Evolutionary conservation across 768 basidiomycete species (phyloP).

Genomic region (Russula sp.): DNA sequence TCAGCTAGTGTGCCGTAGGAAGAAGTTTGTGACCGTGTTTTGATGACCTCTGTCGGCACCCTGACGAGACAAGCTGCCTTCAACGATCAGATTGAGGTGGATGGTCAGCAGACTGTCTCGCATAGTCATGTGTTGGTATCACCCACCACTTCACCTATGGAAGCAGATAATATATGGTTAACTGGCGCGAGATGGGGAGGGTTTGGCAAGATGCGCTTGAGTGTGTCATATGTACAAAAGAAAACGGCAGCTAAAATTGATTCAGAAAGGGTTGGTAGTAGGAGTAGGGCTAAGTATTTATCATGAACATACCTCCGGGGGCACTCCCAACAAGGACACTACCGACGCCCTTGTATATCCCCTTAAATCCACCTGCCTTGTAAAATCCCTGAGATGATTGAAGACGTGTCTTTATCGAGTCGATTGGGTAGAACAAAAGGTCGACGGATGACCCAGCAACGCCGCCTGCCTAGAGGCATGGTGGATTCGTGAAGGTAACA

Average conservation of each 20-base stretch:
- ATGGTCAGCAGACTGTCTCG: constrained; percentile 15
- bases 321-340: constrained; percentile 94
- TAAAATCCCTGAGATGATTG: constrained; percentile 87
- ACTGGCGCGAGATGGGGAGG: constrained; percentile 61
- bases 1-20: constrained; percentile 56
- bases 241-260: constrained; percentile 77
- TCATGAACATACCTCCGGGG: constrained; percentile 69
- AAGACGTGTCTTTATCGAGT: constrained; percentile 93
- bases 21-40: constrained; percentile 87
- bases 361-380: constrained; percentile 80
- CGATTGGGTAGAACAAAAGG: constrained; percentile 93
- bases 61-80: constrained; percentile 88
- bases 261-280: neutral
- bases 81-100: neutral
- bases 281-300: neutral
- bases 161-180: constrained; percentile 54
- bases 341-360: constrained; percentile 90
- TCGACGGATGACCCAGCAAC: constrained; percentile 93
- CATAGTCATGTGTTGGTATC: neutral
- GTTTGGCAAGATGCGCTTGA: constrained; percentile 73
- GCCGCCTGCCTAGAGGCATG: constrained; percentile 65
- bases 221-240: constrained; percentile 89
- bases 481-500: neutral
- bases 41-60: constrained; percentile 95
- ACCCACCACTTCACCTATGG: constrained; percentile 53